phyloP scores from a whole-genome alignment of 2,329 filamentous ascomycete species.

The Trichoderma breve region DNA sequence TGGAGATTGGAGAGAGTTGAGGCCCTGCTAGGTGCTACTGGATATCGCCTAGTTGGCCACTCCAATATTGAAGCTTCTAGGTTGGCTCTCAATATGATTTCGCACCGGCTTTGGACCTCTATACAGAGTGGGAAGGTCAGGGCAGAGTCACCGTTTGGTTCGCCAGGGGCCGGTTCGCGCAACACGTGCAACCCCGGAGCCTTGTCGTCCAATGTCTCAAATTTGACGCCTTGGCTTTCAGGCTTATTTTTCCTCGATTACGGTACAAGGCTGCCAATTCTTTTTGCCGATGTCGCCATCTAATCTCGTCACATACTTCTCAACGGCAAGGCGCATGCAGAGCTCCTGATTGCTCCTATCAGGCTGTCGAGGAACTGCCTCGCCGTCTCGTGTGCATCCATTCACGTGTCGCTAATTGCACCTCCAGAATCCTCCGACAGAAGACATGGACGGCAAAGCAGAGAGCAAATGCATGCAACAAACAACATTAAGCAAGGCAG shows the following conservation, averaged over 20 bases:
- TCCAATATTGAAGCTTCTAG: background rate
- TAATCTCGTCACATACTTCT: too few relatives aligned
- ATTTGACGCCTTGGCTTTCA: background rate
- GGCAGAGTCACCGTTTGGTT: background rate
- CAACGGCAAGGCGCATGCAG: background rate
- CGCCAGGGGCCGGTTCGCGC: background rate
- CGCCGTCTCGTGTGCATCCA: background rate
- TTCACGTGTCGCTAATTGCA: background rate
- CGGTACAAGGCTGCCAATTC: background rate
- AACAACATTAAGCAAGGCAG: background rate
- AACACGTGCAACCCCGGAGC: slow-evolving; percentile 7
- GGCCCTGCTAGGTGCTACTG: background rate
- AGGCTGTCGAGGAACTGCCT: background rate
- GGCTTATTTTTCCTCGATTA: background rate
- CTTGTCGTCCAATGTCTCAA: background rate
- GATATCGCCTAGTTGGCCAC: background rate
- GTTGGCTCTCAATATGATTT: background rate
- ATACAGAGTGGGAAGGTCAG: background rate
- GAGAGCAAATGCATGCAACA: background rate
- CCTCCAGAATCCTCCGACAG: background rate
- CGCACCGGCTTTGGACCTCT: background rate
- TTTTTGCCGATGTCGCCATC: background rate
- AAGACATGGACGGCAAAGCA: background rate
- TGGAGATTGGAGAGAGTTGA: background rate
- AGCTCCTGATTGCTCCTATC: background rate